A percentile compares a stretch with the other conserved stretches of the same genome.
phyloP scores from a whole-genome alignment of 2,329 filamentous ascomycete genomes.

The Fusarium torulosum region DNA sequence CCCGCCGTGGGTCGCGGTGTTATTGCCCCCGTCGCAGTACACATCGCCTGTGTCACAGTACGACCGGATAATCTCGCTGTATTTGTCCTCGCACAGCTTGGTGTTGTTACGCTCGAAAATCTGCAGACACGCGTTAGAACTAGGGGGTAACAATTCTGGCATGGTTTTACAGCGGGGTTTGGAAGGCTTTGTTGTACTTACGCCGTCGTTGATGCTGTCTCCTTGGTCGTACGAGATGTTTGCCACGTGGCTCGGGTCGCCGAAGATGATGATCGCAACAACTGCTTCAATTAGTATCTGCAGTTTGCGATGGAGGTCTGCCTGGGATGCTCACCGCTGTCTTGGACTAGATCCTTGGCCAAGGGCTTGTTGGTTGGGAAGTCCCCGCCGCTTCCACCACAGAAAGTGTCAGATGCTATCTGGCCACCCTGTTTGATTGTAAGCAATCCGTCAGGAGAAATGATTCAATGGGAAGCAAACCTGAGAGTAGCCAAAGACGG shows the following conservation, averaged over 20 bases:
- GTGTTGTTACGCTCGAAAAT: constrained; percentile 54
- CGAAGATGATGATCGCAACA: constrained; percentile 57
- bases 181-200: constrained; percentile 44
- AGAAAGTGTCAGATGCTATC: constrained; percentile 54
- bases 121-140: constrained; percentile 45
- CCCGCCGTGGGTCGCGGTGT: constrained; percentile 49
- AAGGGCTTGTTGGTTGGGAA: constrained; percentile 50
- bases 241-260: constrained; percentile 57
- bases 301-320: background rate
- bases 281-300: constrained; percentile 49
- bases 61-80: constrained; percentile 54
- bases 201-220: constrained; percentile 54
- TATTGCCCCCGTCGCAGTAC: constrained; percentile 55
- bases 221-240: constrained; percentile 54
- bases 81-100: constrained; percentile 52
- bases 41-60: constrained; percentile 59
- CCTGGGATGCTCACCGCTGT: constrained; percentile 48
- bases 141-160: background rate
- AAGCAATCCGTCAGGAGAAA: background rate
- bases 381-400: constrained; percentile 50
- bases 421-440: constrained; percentile 54
- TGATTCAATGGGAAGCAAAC: constrained; percentile 28
- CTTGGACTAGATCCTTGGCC: constrained; percentile 46
- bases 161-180: background rate
- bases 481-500: constrained; percentile 59